These are phyloP conservation scores for Musa schizocarpa DNA, from an alignment of 176 grass and related monocot species.

Conservation along the genomic window DNA sequence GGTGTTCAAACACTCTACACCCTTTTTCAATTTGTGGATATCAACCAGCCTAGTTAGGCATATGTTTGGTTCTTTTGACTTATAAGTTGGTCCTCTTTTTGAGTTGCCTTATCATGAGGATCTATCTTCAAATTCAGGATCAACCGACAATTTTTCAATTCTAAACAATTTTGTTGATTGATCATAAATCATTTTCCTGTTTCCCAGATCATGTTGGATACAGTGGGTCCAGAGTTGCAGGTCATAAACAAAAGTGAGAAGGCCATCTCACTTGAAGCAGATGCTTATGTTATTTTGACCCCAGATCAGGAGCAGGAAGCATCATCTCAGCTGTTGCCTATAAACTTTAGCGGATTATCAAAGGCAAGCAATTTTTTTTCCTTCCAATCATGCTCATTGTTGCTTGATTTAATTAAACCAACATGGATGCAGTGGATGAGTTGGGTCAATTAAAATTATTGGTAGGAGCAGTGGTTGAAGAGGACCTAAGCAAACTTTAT, in stretches of 20 bases:
- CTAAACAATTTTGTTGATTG: background rate
- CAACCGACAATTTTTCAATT: background rate
- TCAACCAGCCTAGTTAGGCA: background rate
- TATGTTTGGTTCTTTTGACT: background rate
- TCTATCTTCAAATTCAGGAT: background rate
- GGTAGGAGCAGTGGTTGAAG: too few relatives aligned
- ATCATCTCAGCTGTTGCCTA: conserved; percentile 59
- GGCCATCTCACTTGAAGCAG: conserved; percentile 75
- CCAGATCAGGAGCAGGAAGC: conserved; percentile 62
- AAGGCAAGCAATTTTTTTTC: conserved; percentile 31
- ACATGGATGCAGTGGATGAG: too few relatives aligned
- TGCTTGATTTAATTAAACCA: too few relatives aligned
- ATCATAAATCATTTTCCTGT: background rate
- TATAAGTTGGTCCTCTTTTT: background rate
- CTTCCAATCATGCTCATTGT: background rate
- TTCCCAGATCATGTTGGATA: conserved; percentile 85
- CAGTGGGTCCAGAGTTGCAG: conserved; percentile 85
- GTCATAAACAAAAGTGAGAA: conserved; percentile 74
- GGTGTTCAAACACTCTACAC: background rate
- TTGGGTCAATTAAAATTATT: too few relatives aligned
- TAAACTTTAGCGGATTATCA: conserved; percentile 81
- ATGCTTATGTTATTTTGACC: conserved; percentile 64
- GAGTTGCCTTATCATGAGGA: background rate
- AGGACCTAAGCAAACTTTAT: too few relatives aligned
- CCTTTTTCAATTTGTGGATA: too few relatives aligned